phyloP scores from a whole-genome alignment of 116 monocot species.

The Phalaenopsis hybrid region DNA sequence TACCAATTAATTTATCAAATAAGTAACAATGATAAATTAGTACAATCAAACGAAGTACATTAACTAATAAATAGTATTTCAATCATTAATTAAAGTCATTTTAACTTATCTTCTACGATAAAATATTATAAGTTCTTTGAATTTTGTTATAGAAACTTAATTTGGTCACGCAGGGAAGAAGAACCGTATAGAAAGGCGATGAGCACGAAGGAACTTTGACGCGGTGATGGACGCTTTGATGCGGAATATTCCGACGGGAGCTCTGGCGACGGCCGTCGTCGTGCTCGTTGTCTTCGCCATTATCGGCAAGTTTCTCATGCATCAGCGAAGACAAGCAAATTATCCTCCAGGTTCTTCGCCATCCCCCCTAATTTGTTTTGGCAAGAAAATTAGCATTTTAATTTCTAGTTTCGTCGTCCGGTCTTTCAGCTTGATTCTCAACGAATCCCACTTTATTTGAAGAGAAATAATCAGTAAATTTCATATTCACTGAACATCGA shows the following conservation, averaged over 20 bases:
- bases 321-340: background rate
- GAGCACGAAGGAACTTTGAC: background rate
- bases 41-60: no score
- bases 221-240: conserved; percentile 1
- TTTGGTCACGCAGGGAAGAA: no score
- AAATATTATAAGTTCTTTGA: no score
- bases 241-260: background rate
- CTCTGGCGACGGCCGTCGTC: background rate
- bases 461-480: no score
- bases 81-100: no score
- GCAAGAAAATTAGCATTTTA: background rate
- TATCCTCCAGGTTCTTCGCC: background rate
- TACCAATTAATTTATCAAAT: no score
- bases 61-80: no score
- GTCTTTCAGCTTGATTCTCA: background rate
- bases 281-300: background rate
- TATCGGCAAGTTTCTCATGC: background rate
- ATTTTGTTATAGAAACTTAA: no score
- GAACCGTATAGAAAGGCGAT: background rate
- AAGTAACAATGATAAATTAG: no score
- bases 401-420: background rate
- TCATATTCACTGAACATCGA: background rate
- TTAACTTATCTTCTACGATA: no score
- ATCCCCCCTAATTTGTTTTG: background rate
- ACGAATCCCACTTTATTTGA: background rate